phyloP scores from a whole-genome alignment of 139 green algal genomes.

The Chlorella sp. region DNA sequence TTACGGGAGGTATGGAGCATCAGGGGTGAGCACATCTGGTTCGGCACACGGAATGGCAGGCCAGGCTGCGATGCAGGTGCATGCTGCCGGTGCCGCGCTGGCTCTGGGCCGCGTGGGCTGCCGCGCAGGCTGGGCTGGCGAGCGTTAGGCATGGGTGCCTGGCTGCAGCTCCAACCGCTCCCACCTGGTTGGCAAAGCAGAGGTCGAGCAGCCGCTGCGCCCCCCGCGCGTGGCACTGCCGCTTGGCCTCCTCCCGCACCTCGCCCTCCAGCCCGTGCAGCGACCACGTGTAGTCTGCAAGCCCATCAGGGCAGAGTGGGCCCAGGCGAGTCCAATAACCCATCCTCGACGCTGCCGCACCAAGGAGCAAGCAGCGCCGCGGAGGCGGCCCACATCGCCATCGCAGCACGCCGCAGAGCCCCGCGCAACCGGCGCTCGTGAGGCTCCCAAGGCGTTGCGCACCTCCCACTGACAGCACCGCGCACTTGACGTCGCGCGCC shows the following conservation, averaged over 20 bases:
- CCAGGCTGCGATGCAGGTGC: no score
- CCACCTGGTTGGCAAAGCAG: slow-evolving; percentile 88
- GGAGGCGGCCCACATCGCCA: no score
- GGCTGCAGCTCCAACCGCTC: no score
- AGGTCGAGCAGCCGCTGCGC: slow-evolving; percentile 64
- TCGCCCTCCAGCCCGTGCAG: slow-evolving; percentile 45
- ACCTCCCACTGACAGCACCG: slow-evolving; percentile 31
- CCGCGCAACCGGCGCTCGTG: no score
- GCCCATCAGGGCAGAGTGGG: neutral
- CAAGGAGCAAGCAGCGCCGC: neutral
- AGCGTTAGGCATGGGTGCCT: no score
- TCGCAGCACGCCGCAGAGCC: no score
- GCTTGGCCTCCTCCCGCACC: slow-evolving; percentile 26
- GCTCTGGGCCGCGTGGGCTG: no score
- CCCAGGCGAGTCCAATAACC: neutral
- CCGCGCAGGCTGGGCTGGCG: no score
- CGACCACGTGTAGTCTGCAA: slow-evolving; percentile 64
- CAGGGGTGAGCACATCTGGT: no score
- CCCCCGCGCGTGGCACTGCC: slow-evolving; percentile 58
- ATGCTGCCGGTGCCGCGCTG: no score
- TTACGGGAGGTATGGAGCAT: no score
- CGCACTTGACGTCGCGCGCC: slow-evolving; percentile 27
- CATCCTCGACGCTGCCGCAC: neutral
- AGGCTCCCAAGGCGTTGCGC: neutral
- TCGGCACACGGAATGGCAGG: no score